phyloP scores from a whole-genome alignment of 208 protist genomes.

The Blechomonas ayalai region DNA sequence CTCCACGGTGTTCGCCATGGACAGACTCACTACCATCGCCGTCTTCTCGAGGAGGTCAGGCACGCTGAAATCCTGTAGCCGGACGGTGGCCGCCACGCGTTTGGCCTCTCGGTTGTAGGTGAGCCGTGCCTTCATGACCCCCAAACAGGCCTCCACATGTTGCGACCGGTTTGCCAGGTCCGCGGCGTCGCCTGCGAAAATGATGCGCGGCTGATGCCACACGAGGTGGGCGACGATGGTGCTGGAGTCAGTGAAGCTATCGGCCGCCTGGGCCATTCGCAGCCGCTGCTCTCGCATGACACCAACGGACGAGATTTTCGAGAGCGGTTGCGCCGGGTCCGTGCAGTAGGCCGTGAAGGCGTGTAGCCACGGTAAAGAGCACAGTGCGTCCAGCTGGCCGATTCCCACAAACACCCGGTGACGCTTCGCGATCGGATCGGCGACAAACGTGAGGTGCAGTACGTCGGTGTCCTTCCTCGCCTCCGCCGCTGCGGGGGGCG shows the following conservation, averaged over 20 bases:
- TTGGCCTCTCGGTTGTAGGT: conserved; percentile 28
- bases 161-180: conserved; percentile 30
- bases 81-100: conserved; percentile 24
- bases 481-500: conserved; percentile 1
- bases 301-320: conserved; percentile 68
- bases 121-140: conserved; percentile 52
- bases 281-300: conserved; percentile 75
- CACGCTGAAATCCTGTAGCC: conserved; percentile 58
- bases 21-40: conserved; percentile 30
- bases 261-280: conserved; percentile 44
- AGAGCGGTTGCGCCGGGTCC: conserved; percentile 54
- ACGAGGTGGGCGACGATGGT: conserved; percentile 42
- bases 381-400: conserved; percentile 47
- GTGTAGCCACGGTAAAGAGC: conserved; percentile 54
- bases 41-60: conserved; percentile 58
- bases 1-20: conserved; percentile 4
- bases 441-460: conserved; percentile 33
- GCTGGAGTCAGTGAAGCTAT: conserved; percentile 41
- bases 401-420: conserved; percentile 49
- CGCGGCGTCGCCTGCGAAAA: conserved; percentile 47
- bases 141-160: conserved; percentile 62
- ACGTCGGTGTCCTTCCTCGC: conserved; percentile 6
- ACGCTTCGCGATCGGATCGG: conserved; percentile 26
- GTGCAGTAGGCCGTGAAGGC: conserved; percentile 67
- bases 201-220: conserved; percentile 70